Conservation (phyloP, 1,284 basidiomycete species). For the Ceratorhiza oryzae-sativae region DNA sequence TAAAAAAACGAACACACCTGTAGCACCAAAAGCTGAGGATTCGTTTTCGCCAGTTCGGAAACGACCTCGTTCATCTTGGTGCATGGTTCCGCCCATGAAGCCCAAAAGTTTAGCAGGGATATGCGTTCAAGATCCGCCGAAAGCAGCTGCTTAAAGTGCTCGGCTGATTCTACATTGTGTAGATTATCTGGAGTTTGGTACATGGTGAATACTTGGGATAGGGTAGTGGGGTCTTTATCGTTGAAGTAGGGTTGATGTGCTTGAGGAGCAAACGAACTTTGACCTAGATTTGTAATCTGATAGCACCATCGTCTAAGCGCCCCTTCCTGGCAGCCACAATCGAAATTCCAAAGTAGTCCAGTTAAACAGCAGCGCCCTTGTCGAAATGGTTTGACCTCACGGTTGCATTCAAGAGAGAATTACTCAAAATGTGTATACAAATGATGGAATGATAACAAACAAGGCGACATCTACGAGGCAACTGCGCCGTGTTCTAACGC, state of each 20-base stretch:
- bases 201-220: neutral
- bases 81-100: constrained; percentile 91
- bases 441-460: neutral
- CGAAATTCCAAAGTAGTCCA: too few species aligned
- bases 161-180: constrained; percentile 64
- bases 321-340: too few species aligned
- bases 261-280: too few species aligned
- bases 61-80: constrained; percentile 83
- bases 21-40: constrained; percentile 25
- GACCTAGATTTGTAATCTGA: constrained; percentile 26
- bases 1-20: neutral
- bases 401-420: neutral
- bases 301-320: neutral
- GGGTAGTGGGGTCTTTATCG: neutral
- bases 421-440: neutral
- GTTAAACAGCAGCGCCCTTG: too few species aligned
- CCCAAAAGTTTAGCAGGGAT: constrained; percentile 92
- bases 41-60: constrained; percentile 66
- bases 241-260: neutral
- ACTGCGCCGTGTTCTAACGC: constrained; percentile 43
- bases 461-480: constrained; percentile 13
- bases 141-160: constrained; percentile 78
- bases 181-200: constrained; percentile 54
- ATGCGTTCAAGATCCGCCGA: constrained; percentile 77
- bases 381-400: neutral